These are phyloP conservation scores for Hortiboletus rubellus DNA, from an alignment of 1,284 basidiomycete species.

Conservation along the genomic window DNA sequence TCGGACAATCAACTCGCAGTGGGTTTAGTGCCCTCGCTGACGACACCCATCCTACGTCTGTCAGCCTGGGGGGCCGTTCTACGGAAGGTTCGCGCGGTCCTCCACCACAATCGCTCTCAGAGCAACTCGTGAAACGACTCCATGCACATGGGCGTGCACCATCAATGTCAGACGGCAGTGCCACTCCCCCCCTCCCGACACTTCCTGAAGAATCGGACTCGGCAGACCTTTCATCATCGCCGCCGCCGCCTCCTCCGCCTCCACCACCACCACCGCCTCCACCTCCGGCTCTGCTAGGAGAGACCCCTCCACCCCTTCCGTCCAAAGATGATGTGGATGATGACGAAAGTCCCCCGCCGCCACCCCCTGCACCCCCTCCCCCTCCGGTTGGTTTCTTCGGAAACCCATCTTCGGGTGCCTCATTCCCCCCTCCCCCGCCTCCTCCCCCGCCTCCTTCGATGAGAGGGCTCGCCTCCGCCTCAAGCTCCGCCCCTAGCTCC, in stretches of 20 bases:
- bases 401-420: constrained; percentile 37
- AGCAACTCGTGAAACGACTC: constrained; percentile 57
- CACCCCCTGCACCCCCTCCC: constrained; percentile 40
- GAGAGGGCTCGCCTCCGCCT: constrained; percentile 40
- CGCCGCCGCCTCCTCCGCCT: constrained; percentile 37
- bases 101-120: constrained; percentile 53
- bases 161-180: constrained; percentile 28
- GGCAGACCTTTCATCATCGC: constrained; percentile 23
- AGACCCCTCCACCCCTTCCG: constrained; percentile 16
- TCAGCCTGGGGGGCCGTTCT: constrained; percentile 46
- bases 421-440: constrained; percentile 39
- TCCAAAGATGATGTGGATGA: constrained; percentile 40
- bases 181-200: constrained; percentile 32
- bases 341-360: constrained; percentile 17
- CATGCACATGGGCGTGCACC: constrained; percentile 32
- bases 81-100: constrained; percentile 35
- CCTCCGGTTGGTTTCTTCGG: constrained; percentile 34
- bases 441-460: constrained; percentile 51
- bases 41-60: constrained; percentile 56
- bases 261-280: constrained; percentile 35
- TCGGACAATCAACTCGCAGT: constrained; percentile 50
- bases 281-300: constrained; percentile 16
- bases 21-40: constrained; percentile 46
- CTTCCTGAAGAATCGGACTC: constrained; percentile 40
- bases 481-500: constrained; percentile 52